Conservation (phyloP, 164 flowering plant genomes). For the Umbellularia californica region DNA sequence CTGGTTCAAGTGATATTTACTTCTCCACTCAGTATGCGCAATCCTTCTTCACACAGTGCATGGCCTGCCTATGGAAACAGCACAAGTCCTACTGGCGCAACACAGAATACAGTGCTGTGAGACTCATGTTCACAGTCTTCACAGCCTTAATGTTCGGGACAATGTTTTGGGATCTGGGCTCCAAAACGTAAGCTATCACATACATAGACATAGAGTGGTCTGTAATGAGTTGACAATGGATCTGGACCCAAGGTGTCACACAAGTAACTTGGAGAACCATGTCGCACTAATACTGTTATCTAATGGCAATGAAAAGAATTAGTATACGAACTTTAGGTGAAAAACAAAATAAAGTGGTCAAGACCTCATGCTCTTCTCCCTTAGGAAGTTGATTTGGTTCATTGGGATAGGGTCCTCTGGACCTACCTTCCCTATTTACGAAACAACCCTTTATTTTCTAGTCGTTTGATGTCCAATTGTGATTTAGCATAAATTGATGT, state of each 20-base stretch:
- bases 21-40: conserved; percentile 31
- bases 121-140: conserved; percentile 25
- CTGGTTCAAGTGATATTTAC: conserved; percentile 29
- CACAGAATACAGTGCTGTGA: conserved; percentile 29
- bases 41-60: conserved; percentile 24
- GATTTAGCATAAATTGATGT: not conserved
- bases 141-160: conserved; percentile 31
- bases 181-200: conserved; percentile 19
- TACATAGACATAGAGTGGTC: not conserved
- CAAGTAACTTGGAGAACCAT: too few relatives aligned
- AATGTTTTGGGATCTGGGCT: conserved; percentile 35
- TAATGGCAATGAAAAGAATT: too few relatives aligned
- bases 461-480: too few relatives aligned
- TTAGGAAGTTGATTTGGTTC: not conserved
- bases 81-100: conserved; percentile 42
- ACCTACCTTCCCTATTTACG: too few relatives aligned
- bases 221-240: too few relatives aligned
- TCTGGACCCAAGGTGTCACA: too few relatives aligned
- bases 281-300: too few relatives aligned
- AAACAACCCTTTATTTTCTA: too few relatives aligned
- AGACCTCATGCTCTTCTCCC: not conserved
- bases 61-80: conserved; percentile 46
- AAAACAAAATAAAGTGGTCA: not conserved
- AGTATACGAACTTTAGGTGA: too few relatives aligned
- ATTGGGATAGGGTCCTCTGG: too few relatives aligned